Evolutionary conservation across 2,329 filamentous ascomycete species (phyloP).

Genomic region (Zasmidium citrigriseum): DNA sequence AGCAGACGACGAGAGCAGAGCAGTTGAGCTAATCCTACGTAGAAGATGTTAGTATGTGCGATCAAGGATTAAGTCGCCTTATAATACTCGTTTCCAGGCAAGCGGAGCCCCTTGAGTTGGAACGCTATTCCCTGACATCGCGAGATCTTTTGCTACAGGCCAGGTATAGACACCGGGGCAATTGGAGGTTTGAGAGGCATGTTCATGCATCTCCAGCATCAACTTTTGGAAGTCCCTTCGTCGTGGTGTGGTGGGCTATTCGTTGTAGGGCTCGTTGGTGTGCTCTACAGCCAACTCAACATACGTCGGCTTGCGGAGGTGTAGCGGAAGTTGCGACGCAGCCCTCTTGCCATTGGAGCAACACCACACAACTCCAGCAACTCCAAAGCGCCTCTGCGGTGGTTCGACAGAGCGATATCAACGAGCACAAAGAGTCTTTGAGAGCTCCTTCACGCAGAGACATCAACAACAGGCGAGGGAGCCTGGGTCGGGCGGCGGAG

Average conservation of each 20-base stretch:
- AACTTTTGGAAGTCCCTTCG: neutral
- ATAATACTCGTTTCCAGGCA: too few species aligned
- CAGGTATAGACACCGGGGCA: neutral
- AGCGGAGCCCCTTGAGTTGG: neutral
- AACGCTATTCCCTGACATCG: constrained; percentile 5
- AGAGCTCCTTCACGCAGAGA: too few species aligned
- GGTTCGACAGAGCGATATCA: too few species aligned
- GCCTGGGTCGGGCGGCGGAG: too few species aligned
- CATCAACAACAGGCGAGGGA: too few species aligned
- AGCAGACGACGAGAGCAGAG: too few species aligned
- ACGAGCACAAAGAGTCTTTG: too few species aligned
- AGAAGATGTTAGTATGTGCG: too few species aligned
- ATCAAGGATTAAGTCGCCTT: too few species aligned
- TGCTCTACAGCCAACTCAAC: constrained; percentile 2
- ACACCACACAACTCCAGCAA: neutral
- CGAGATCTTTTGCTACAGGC: constrained; percentile 8
- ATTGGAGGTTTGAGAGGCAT: constrained; percentile 5
- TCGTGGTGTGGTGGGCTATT: neutral
- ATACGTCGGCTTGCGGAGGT: constrained; percentile 2
- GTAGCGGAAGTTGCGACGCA: neutral
- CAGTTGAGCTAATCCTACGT: too few species aligned
- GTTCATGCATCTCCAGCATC: constrained; percentile 9
- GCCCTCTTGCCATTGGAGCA: neutral
- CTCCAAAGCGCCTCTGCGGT: too few species aligned
- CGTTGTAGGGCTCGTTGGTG: constrained; percentile 5